Evolutionary conservation across 2,329 filamentous ascomycete genomes (phyloP).

Genomic region (Hypomyces perniciosus): DNA sequence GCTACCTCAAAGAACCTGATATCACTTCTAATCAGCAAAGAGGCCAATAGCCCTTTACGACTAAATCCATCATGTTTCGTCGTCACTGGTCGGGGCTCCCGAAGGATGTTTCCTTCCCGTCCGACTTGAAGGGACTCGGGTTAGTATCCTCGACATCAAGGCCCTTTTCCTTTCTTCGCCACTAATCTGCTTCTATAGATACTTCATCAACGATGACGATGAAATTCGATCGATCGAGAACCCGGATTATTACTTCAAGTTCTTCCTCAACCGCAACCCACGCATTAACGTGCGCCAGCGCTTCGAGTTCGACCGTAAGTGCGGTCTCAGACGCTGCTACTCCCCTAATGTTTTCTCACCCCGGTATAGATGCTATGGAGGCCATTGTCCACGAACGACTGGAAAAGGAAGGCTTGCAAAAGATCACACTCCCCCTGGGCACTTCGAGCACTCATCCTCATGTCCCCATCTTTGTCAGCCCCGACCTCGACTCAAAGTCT

Average conservation of each 20-base stretch:
- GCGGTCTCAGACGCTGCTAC: background rate
- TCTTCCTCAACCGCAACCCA: slow-evolving; percentile 64
- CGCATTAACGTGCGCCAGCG: slow-evolving; percentile 71
- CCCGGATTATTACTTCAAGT: slow-evolving; percentile 67
- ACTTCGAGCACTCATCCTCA: slow-evolving; percentile 46
- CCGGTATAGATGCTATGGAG: slow-evolving; percentile 52
- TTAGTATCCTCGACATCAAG: slow-evolving; percentile 27
- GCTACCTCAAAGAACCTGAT: background rate
- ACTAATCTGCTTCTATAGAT: slow-evolving; percentile 42
- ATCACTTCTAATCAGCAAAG: background rate
- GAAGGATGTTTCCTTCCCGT: slow-evolving; percentile 60
- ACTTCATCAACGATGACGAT: slow-evolving; percentile 70
- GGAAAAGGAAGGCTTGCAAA: slow-evolving; percentile 50
- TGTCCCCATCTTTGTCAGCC: slow-evolving; percentile 57
- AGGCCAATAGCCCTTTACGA: too few relatives aligned
- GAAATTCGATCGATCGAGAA: slow-evolving; percentile 66
- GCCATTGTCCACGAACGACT: slow-evolving; percentile 58
- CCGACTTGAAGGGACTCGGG: slow-evolving; percentile 66
- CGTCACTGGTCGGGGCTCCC: slow-evolving; percentile 63
- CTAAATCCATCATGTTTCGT: slow-evolving; percentile 56
- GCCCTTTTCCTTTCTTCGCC: background rate
- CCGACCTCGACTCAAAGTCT: slow-evolving; percentile 47
- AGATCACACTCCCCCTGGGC: slow-evolving; percentile 55
- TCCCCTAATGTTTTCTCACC: background rate
- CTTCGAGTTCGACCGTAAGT: slow-evolving; percentile 65